Evolutionary conservation across 176 grass and related monocot genomes (phyloP).

Genomic region (Zoysia japonica): DNA sequence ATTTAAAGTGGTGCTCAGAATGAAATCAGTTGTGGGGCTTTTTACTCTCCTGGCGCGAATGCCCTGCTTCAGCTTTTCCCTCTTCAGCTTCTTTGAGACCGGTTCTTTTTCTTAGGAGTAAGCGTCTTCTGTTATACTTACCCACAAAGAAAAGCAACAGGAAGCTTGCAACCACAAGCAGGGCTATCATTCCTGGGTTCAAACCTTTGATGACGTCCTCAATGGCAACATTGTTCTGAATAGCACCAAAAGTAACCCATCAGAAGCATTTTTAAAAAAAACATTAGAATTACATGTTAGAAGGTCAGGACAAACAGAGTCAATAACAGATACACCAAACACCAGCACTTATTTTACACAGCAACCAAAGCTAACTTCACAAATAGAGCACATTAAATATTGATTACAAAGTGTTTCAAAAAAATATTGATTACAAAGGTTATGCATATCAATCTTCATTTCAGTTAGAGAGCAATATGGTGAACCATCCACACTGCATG

Average conservation of each 20-base stretch:
- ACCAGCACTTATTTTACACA: background rate
- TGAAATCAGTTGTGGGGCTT: constrained; percentile 4
- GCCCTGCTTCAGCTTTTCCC: constrained; percentile 91
- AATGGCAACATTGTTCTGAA: constrained; percentile 75
- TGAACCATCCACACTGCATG: background rate
- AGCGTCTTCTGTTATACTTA: constrained; percentile 83
- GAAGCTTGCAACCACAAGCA: constrained; percentile 72
- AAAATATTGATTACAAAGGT: no score
- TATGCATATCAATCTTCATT: background rate
- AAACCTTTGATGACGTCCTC: constrained; percentile 77
- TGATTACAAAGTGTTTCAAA: background rate
- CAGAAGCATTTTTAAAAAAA: background rate
- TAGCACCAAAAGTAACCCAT: constrained; percentile 6
- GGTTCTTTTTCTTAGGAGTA: constrained; percentile 88
- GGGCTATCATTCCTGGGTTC: constrained; percentile 88
- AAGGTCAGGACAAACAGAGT: background rate
- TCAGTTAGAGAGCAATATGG: background rate
- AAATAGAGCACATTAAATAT: background rate
- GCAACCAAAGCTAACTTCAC: background rate
- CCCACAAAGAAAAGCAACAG: constrained; percentile 83
- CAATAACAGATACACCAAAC: background rate
- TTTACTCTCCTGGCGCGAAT: constrained; percentile 85
- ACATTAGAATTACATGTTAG: no score
- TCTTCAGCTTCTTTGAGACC: constrained; percentile 96
- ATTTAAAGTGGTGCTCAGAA: constrained; percentile 23